Evolutionary conservation across 192 early-diverging fungal species (phyloP).

Genomic region (Podila horticola): DNA sequence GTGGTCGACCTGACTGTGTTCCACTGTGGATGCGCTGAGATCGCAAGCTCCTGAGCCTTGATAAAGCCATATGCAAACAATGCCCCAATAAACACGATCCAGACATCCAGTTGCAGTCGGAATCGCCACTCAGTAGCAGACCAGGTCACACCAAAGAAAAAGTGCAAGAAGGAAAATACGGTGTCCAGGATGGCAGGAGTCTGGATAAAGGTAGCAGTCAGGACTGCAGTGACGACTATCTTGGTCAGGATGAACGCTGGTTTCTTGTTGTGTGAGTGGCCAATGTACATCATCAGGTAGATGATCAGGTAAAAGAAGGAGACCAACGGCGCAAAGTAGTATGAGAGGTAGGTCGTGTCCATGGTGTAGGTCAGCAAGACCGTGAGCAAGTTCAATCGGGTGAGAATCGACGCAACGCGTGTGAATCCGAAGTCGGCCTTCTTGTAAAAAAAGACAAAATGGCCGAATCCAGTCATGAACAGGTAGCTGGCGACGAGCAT

Average conservation of each 20-base stretch:
- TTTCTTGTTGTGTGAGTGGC: slow-evolving; percentile 57
- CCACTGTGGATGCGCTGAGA: slow-evolving; percentile 53
- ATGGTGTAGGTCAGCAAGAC: slow-evolving; percentile 71
- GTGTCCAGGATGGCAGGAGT: slow-evolving; percentile 52
- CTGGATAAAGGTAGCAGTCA: slow-evolving; percentile 51
- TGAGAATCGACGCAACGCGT: slow-evolving; percentile 70
- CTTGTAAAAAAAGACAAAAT: slow-evolving; percentile 76
- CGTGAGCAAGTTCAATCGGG: slow-evolving; percentile 76
- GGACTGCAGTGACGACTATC: slow-evolving; percentile 52
- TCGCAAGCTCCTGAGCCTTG: slow-evolving; percentile 52
- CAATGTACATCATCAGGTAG: slow-evolving; percentile 72
- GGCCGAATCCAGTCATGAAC: slow-evolving; percentile 87
- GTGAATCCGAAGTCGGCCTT: slow-evolving; percentile 73
- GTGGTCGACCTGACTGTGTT: slow-evolving; percentile 41
- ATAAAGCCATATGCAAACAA: slow-evolving; percentile 63
- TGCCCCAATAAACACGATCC: slow-evolving; percentile 77
- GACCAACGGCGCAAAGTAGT: slow-evolving; percentile 84
- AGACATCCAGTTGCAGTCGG: slow-evolving; percentile 73
- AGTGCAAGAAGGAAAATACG: slow-evolving; percentile 55
- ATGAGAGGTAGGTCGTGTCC: slow-evolving; percentile 76
- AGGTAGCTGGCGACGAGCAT: slow-evolving; percentile 81
- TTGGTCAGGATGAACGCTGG: slow-evolving; percentile 62
- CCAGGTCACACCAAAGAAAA: slow-evolving; percentile 65
- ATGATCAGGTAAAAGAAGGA: slow-evolving; percentile 76
- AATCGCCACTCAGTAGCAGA: slow-evolving; percentile 76